Conservation (phyloP, 192 early-diverging fungal species). For the Linnemannia elongata region DNA sequence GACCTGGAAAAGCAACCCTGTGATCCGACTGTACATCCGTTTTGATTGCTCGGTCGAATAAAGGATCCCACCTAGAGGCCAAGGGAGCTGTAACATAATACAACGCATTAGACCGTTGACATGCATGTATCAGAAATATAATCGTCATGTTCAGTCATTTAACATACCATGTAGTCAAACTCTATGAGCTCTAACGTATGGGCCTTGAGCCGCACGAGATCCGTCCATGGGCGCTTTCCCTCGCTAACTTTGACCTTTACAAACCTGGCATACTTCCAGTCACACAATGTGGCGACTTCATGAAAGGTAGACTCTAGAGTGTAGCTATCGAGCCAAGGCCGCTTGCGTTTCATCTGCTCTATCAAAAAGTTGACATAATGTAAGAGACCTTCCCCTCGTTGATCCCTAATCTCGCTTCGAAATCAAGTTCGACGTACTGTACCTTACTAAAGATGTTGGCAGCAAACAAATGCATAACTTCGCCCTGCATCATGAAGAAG, state of each 20-base stretch:
- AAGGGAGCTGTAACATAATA: slow-evolving; percentile 20
- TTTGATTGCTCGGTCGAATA: slow-evolving; percentile 35
- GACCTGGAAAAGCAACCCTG: slow-evolving; percentile 40
- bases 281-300: slow-evolving; percentile 16
- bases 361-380: background rate
- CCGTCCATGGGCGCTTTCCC: background rate
- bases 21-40: slow-evolving; percentile 44
- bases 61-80: slow-evolving; percentile 38
- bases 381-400: background rate
- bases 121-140: background rate
- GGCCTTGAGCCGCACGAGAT: background rate
- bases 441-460: slow-evolving; percentile 39
- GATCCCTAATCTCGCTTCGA: background rate
- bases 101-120: too few relatives aligned
- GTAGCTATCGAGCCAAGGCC: slow-evolving; percentile 42
- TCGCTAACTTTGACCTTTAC: slow-evolving; percentile 26
- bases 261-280: slow-evolving; percentile 40
- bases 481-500: slow-evolving; percentile 54
- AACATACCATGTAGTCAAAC: slow-evolving; percentile 50
- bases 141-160: background rate
- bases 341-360: slow-evolving; percentile 26
- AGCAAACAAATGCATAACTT: slow-evolving; percentile 37
- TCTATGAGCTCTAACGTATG: slow-evolving; percentile 28
- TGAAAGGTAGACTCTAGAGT: slow-evolving; percentile 37
- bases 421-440: background rate